Conservation (phyloP, 148 eudicot genomes). For the Rhododendron kiyosumense region DNA sequence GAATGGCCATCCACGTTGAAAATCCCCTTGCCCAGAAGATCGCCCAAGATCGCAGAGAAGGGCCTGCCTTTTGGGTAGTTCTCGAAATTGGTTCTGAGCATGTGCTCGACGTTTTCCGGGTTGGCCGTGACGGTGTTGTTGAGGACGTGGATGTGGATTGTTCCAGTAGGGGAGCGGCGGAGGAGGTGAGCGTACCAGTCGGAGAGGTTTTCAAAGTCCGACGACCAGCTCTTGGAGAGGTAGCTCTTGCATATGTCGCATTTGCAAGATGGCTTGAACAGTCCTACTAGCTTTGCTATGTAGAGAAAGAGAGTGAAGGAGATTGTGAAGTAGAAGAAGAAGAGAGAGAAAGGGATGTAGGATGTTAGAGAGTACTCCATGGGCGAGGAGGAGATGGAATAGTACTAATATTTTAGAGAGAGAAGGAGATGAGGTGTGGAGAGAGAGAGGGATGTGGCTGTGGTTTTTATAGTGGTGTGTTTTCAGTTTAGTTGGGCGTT, state of each 20-base stretch:
- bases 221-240: conserved; percentile 30
- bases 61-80: conserved; percentile 57
- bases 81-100: conserved; percentile 42
- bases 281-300: background rate
- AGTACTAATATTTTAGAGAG: background rate
- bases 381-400: background rate
- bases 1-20: conserved; percentile 53
- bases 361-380: background rate
- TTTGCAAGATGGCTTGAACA: conserved; percentile 25
- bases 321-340: conserved; percentile 9
- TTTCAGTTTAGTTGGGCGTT: background rate
- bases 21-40: conserved; percentile 48
- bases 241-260: conserved; percentile 46
- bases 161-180: conserved; percentile 35
- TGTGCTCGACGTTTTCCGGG: conserved; percentile 46
- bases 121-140: conserved; percentile 42
- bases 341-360: background rate
- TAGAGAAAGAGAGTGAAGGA: conserved; percentile 12
- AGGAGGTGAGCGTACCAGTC: conserved; percentile 55
- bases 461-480: background rate
- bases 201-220: conserved; percentile 36
- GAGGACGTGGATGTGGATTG: conserved; percentile 50
- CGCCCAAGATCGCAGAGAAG: conserved; percentile 36
- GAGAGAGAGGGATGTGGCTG: background rate
- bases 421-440: background rate